Percentiles rank a stretch among this genome's conserved stretches.
phyloP scores from a whole-genome alignment of 1,284 basidiomycete genomes.

The Phylloboletellus chloephorus region DNA sequence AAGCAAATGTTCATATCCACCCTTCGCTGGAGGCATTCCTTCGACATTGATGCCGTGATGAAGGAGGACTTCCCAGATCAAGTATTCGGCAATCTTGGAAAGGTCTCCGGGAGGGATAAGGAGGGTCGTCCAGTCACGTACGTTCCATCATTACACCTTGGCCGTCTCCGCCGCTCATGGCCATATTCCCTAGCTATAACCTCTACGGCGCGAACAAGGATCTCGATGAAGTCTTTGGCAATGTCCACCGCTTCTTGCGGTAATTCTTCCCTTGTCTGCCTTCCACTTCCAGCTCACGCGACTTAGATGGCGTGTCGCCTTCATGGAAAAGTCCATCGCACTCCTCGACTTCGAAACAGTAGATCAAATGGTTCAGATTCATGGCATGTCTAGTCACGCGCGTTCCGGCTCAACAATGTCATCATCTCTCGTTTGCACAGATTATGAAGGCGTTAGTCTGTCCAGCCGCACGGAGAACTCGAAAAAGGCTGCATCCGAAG shows the following conservation, averaged over 20 bases:
- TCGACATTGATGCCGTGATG: slow-evolving; percentile 55
- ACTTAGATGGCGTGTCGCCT: slow-evolving; percentile 65
- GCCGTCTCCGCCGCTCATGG: background rate
- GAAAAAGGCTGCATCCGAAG: slow-evolving; percentile 68
- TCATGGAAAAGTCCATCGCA: slow-evolving; percentile 66
- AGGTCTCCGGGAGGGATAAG: slow-evolving; percentile 62
- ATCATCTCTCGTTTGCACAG: slow-evolving; percentile 31
- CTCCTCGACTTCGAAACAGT: slow-evolving; percentile 63
- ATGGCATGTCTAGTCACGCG: slow-evolving; percentile 39
- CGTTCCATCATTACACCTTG: slow-evolving; percentile 19
- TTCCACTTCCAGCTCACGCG: slow-evolving; percentile 3
- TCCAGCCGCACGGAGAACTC: slow-evolving; percentile 65
- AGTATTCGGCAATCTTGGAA: slow-evolving; percentile 61
- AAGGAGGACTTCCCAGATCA: slow-evolving; percentile 62
- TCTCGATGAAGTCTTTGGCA: slow-evolving; percentile 61
- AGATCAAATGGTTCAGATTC: slow-evolving; percentile 73
- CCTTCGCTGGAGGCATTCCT: slow-evolving; percentile 67
- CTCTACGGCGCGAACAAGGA: slow-evolving; percentile 66
- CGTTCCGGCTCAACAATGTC: background rate
- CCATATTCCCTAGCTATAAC: slow-evolving; percentile 51
- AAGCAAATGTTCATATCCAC: slow-evolving; percentile 62
- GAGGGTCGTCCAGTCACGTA: slow-evolving; percentile 63
- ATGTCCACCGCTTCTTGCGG: slow-evolving; percentile 68
- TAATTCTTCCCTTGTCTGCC: slow-evolving; percentile 25
- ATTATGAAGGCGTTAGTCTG: slow-evolving; percentile 68